Evolutionary conservation across 75 land plant genomes (phyloP).

Genomic region (Cryptomeria japonica): DNA sequence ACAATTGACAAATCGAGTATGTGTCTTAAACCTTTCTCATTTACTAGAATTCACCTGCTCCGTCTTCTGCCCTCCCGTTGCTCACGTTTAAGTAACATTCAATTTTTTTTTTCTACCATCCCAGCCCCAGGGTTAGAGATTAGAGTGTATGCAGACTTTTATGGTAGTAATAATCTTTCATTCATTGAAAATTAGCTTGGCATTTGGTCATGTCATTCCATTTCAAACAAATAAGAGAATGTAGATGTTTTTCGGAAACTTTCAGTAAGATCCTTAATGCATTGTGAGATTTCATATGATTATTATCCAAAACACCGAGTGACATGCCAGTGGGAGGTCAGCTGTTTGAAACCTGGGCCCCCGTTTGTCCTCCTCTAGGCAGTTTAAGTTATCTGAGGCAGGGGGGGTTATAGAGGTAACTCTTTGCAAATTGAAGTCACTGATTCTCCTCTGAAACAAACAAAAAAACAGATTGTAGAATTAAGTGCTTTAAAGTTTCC

Average conservation of each 20-base stretch:
- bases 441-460: too few species aligned
- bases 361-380: too few species aligned
- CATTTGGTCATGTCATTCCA: background rate
- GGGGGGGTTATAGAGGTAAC: too few species aligned
- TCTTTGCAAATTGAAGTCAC: too few species aligned
- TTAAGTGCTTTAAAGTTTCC: background rate
- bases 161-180: background rate
- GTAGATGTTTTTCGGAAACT: background rate
- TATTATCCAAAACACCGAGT: too few species aligned
- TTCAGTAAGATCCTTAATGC: background rate
- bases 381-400: too few species aligned
- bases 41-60: background rate
- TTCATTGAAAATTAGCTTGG: background rate
- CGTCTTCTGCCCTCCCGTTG: background rate
- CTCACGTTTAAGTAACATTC: background rate
- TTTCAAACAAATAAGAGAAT: background rate
- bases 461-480: background rate
- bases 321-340: too few species aligned
- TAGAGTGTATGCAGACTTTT: background rate
- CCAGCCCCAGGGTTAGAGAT: background rate
- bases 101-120: background rate
- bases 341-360: too few species aligned
- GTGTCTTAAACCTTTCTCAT: background rate
- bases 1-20: constrained; percentile 47
- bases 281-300: background rate